These are phyloP conservation scores for Apocynum venetum DNA, from an alignment of 257 asterid genomes.

Conservation along the genomic window DNA sequence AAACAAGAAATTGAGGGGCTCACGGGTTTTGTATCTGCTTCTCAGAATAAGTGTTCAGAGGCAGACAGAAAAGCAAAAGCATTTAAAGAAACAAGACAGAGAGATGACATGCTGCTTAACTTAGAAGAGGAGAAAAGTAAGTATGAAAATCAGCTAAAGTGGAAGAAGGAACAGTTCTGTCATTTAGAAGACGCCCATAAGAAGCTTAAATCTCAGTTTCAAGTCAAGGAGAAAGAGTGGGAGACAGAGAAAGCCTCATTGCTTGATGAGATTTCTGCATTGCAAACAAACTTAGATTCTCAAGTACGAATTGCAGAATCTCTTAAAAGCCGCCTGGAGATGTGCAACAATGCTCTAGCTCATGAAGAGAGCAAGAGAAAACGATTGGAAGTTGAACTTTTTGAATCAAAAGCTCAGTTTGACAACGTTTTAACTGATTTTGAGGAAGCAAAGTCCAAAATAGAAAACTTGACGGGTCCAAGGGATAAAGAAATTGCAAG, in stretches of 20 bases:
- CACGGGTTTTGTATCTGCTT: slow-evolving; percentile 34
- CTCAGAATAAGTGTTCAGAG: slow-evolving; percentile 36
- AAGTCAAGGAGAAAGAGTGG: slow-evolving; percentile 70
- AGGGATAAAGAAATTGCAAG: slow-evolving; percentile 71
- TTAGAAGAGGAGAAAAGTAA: slow-evolving; percentile 60
- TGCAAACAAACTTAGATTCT: slow-evolving; percentile 59
- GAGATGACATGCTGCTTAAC: slow-evolving; percentile 45
- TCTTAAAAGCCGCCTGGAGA: slow-evolving; percentile 55
- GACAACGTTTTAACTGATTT: slow-evolving; percentile 58
- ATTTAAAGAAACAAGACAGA: slow-evolving; percentile 36
- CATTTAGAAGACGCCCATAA: slow-evolving; percentile 80
- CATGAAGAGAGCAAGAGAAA: slow-evolving; percentile 74
- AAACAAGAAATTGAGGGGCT: slow-evolving; percentile 53
- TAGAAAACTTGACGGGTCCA: slow-evolving; percentile 46
- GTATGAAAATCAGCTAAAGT: slow-evolving; percentile 66
- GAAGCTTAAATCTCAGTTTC: slow-evolving; percentile 48
- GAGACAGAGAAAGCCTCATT: slow-evolving; percentile 55
- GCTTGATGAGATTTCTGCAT: slow-evolving; percentile 53
- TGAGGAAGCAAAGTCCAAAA: slow-evolving; percentile 56
- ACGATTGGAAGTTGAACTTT: slow-evolving; percentile 51
- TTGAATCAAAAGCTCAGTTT: slow-evolving; percentile 48
- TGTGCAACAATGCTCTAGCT: slow-evolving; percentile 79
- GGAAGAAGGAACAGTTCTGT: slow-evolving; percentile 84
- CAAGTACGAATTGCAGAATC: slow-evolving; percentile 66
- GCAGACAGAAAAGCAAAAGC: slow-evolving; percentile 26